A percentile compares a stretch with the other conserved stretches of the same genome.
Evolutionary conservation across 805 yeast species (phyloP).

Genomic region (Saccharomycopsis vini): DNA sequence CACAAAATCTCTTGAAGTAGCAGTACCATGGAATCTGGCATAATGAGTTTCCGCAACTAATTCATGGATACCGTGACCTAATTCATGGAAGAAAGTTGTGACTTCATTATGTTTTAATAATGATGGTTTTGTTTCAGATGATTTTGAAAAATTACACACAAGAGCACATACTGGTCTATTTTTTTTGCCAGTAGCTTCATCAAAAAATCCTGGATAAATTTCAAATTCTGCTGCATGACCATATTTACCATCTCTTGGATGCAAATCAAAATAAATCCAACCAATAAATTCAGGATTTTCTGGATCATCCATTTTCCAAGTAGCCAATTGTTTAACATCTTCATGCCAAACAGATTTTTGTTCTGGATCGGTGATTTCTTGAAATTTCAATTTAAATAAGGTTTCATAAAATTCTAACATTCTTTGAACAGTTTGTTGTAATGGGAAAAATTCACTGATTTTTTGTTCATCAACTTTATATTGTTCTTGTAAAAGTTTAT

Average conservation of each 20-base stretch:
- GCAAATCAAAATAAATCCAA: conserved; percentile 70
- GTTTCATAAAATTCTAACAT: conserved; percentile 68
- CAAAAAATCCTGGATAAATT: conserved; percentile 48
- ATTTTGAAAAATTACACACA: conserved; percentile 79
- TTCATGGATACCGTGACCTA: conserved; percentile 84
- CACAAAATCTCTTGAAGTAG: conserved; percentile 78
- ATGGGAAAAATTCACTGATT: conserved; percentile 72
- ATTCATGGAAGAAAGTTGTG: conserved; percentile 85
- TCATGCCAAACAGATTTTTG: conserved; percentile 59
- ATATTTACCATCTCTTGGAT: conserved; percentile 80
- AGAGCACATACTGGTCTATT: conserved; percentile 64
- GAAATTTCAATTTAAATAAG: conserved; percentile 60
- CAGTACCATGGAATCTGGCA: conserved; percentile 66
- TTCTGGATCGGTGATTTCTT: conserved; percentile 34
- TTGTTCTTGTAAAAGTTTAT: conserved; percentile 53
- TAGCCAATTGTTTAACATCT: conserved; percentile 67
- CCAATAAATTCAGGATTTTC: conserved; percentile 54
- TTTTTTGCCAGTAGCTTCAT: conserved; percentile 35
- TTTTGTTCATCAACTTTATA: conserved; percentile 64
- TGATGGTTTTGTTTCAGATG: conserved; percentile 25
- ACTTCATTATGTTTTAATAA: conserved; percentile 42
- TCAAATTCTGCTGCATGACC: conserved; percentile 86
- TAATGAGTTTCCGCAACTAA: conserved; percentile 57
- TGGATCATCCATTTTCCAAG: conserved; percentile 51
- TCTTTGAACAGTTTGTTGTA: conserved; percentile 53